Conservation (phyloP, 805 yeast species). For the Starmerella bombicola region DNA sequence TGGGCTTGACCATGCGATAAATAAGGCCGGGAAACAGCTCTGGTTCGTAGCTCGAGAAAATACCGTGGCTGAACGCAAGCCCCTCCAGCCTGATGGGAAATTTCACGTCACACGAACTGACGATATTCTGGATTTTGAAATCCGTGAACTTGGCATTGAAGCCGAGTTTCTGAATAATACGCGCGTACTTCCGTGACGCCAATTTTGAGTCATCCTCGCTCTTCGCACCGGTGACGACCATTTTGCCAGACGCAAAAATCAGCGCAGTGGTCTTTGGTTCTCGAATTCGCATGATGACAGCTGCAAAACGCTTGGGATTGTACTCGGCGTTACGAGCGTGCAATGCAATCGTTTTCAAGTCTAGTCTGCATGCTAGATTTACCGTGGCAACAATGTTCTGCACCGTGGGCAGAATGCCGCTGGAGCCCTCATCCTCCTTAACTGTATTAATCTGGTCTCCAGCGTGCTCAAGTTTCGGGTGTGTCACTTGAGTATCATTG, state of each 20-base stretch:
- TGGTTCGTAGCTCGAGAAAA: conserved; percentile 97
- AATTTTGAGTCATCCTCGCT: conserved; percentile 97
- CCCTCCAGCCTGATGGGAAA: conserved; percentile 97
- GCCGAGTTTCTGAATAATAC: conserved; percentile 95
- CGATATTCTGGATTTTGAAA: conserved; percentile 95
- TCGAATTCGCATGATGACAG: conserved; percentile 97
- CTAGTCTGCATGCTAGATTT: conserved; percentile 88
- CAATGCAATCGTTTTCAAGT: conserved; percentile 89
- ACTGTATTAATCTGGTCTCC: conserved; percentile 4
- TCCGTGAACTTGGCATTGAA: conserved; percentile 96
- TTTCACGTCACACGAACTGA: conserved; percentile 96
- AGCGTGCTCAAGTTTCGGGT: conserved; percentile 3
- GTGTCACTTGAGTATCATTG: conserved; percentile 1
- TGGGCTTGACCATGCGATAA: conserved; percentile 98
- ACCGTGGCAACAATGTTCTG: conserved; percentile 94
- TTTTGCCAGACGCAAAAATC: conserved; percentile 95
- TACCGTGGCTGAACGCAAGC: conserved; percentile 93
- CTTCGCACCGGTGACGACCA: conserved; percentile 99
- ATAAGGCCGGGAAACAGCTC: conserved; percentile 96
- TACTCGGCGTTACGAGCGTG: conserved; percentile 99
- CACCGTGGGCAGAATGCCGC: conserved; percentile 91
- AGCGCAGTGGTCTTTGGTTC: conserved; percentile 98
- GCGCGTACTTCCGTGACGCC: conserved; percentile 93
- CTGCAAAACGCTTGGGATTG: conserved; percentile 94
- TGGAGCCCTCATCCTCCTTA: conserved; percentile 51